Evolutionary conservation across 2,329 filamentous ascomycete species (phyloP).

Genomic region (Fusarium algeriense): DNA sequence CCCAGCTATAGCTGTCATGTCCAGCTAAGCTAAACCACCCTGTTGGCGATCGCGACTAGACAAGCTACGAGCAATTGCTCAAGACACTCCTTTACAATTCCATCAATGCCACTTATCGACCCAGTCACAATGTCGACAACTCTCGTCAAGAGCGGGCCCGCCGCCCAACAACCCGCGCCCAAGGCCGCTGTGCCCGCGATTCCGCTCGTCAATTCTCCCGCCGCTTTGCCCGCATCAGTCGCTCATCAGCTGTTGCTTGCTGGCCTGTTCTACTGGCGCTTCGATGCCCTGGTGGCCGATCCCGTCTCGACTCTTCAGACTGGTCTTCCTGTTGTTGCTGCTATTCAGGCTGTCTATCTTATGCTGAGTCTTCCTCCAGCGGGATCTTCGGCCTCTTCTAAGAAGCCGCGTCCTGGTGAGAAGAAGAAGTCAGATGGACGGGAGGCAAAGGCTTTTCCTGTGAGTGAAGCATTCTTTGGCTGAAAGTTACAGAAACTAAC

Average conservation of each 20-base stretch:
- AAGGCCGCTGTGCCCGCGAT: constrained; percentile 53
- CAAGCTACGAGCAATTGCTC: constrained; percentile 37
- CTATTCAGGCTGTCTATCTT: constrained; percentile 74
- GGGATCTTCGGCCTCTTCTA: constrained; percentile 58
- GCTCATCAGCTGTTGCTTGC: constrained; percentile 77
- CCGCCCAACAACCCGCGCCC: constrained; percentile 47
- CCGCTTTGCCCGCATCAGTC: constrained; percentile 68
- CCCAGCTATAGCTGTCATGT: constrained; percentile 36
- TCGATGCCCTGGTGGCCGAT: constrained; percentile 75
- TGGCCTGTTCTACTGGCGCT: constrained; percentile 71
- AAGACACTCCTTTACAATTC: constrained; percentile 31
- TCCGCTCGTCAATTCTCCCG: constrained; percentile 53
- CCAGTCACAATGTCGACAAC: constrained; percentile 56
- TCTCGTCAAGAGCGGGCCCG: constrained; percentile 47
- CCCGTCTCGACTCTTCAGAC: constrained; percentile 73
- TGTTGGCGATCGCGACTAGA: constrained; percentile 31
- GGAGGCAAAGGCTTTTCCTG: constrained; percentile 60
- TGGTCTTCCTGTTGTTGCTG: constrained; percentile 71
- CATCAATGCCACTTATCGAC: constrained; percentile 52
- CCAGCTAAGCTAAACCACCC: constrained; percentile 27
- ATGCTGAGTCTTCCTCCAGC: constrained; percentile 74
- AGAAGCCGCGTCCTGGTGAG: constrained; percentile 66
- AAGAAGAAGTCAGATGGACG: constrained; percentile 64
- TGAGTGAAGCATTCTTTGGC: constrained; percentile 49
- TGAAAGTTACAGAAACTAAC: constrained; percentile 15